Base-by-base conservation (phyloP, 2,329 filamentous ascomycete species). In the Trichoderma polysporum region DNA sequence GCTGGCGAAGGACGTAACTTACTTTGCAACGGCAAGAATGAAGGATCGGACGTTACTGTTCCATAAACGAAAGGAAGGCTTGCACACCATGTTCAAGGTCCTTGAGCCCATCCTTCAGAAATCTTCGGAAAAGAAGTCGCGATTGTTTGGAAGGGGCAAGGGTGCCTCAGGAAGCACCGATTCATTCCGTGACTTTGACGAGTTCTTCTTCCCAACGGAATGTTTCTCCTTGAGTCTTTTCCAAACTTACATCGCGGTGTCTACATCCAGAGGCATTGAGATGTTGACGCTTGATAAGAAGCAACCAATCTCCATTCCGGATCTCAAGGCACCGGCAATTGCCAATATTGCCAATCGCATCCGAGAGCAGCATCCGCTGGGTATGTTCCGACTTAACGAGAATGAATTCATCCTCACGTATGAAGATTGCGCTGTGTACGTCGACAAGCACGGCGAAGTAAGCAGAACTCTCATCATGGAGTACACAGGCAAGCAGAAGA, bases 231-330 rank as follows among this genome's bases (percentile, higher is more conserved):
- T 99, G 76, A 98, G 97, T 78, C 87, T 99, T 61, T 99, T 98
- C 86, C 93, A 97, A 77, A 93, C 91, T 0, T 96, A 93, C 69
- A 91, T 99, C 62, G 93, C 95, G 10, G 93, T 99, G 56, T 90
- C 92, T 22, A 98, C 94, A 0, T 87, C 92, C 47, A 93, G 93
- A 77, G 96, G 95, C 27, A 93, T 99, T 73, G 96, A 99, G 80
- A 91, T 99, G 70, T 87, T 99, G 77, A 98, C 94, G 0, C 85
- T 99, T 31, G 96, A 99, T 81, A 97, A 97, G 82, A 99, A 99
- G 79, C 91, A 94, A 67, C 91, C 95, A 2, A 94, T 94, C 88
- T 94, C 91, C 25, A 93, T 99, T 33, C 95, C 96, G 0, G 94
- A 97, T 74, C 86, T 96, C 49, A 91, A 90, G 70, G 86, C 89